Evolutionary conservation across 805 yeast genomes (phyloP), one percentile per base, ranked within the genome.

Genomic region (Starmerella kuoi): DNA sequence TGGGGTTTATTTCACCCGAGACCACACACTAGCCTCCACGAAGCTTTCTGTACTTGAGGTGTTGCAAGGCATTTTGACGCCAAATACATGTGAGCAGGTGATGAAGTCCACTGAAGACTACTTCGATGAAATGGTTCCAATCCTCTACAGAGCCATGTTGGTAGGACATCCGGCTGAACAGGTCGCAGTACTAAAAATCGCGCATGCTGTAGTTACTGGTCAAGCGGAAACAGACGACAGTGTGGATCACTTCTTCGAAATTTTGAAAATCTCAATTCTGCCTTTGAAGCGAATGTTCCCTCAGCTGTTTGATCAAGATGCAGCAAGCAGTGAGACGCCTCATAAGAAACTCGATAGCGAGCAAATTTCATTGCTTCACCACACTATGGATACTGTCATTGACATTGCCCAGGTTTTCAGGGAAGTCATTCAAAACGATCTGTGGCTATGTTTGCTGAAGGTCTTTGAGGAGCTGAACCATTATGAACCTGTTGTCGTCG

Each of bases 211-310:
- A 21, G 77, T 79, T 40, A 56, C 66, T 30, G 61, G 67, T 15
- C 70, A 69, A 50, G 63, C 69, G 22, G 63, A 45, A 41, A 50
- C 41, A 22, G 74, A 70, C 8, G 67, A 65, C 23, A 78, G 76
- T 39, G 77, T 82, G 41, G 94, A 84, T 52, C 84, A 82, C 54
- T 62, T 85, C 34, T 84, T 88, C 58, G 96, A 88, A 56, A 64
- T 87, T 21, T 61, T 86, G 38, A 68, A 95, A 48, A 69, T 86
- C 5, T 71, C 74, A 15, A 67, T 81, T 64, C 65, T 77, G 18
- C 78, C 83, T 0, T 61, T 86, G 15, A 69, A 77, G 22, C 68
- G 65, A 24, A 61, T 70, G 7, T 60, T 80, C 33, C 87, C 93
- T 7, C 71, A 76, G 40, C 62, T 78, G 31, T 69, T 71, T 42